These are phyloP conservation scores for Debaryomycetaceae sp. DNA, from an alignment of 1,139 yeast species.

Conservation along the genomic window DNA sequence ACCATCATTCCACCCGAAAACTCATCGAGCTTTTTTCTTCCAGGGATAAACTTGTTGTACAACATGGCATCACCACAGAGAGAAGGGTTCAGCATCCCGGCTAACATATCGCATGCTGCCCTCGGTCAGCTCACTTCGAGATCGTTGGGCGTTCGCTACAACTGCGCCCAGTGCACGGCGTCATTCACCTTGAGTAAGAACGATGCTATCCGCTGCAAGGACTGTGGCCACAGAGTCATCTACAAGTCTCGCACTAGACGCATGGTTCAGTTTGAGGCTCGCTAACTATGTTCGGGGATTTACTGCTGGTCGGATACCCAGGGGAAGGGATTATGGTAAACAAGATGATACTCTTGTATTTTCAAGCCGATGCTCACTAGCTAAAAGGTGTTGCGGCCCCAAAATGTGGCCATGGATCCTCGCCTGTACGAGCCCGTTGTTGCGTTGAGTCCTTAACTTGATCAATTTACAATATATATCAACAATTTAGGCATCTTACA, in stretches of 20 bases:
- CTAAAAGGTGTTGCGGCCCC: no score
- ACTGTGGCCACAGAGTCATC: slow-evolving; percentile 95
- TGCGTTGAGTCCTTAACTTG: no score
- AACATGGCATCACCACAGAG: slow-evolving; percentile 55
- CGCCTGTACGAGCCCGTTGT: no score
- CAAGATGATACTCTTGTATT: no score
- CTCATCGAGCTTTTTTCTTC: no score
- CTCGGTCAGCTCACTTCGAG: slow-evolving; percentile 55
- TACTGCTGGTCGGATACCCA: no score
- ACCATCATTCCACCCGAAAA: not conserved
- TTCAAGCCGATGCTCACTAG: no score
- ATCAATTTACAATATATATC: no score
- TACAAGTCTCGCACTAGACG: slow-evolving; percentile 96
- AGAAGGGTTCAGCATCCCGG: slow-evolving; percentile 91
- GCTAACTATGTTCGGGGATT: no score
- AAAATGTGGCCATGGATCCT: no score
- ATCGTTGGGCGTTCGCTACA: slow-evolving; percentile 77
- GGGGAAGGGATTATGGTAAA: not conserved
- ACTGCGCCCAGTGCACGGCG: slow-evolving; percentile 95
- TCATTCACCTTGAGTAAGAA: slow-evolving; percentile 80
- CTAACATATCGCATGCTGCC: slow-evolving; percentile 66
- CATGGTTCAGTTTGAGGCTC: slow-evolving; percentile 61
- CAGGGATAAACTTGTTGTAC: no score
- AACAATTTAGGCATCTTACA: no score
- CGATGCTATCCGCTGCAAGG: slow-evolving; percentile 97